Conservation (phyloP, 1,139 yeast genomes). For the Geotrichum reessii region DNA sequence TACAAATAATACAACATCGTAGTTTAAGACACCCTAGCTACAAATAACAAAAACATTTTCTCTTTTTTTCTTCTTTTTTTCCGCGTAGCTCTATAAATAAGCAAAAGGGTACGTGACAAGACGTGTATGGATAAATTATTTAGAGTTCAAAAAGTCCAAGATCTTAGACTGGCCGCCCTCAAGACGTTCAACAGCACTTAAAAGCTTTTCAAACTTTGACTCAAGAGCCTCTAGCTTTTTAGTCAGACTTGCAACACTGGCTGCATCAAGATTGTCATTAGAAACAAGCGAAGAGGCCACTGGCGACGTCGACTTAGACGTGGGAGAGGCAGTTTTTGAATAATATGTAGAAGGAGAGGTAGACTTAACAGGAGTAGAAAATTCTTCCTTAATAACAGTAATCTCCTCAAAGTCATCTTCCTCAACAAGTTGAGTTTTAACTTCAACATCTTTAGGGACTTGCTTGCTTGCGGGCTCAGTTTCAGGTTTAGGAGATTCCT, state of each 20-base stretch:
- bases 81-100: neutral
- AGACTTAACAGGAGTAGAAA: constrained; percentile 2
- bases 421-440: constrained; percentile 12
- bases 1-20: too few species aligned
- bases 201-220: constrained; percentile 40
- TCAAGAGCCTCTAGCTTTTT: constrained; percentile 33
- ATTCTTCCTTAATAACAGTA: constrained; percentile 3
- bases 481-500: constrained; percentile 9
- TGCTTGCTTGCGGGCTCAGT: constrained; percentile 18
- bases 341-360: neutral
- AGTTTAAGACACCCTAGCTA: too few species aligned
- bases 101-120: neutral
- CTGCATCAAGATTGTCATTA: neutral
- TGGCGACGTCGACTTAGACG: constrained; percentile 9
- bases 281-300: neutral
- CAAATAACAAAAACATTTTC: too few species aligned
- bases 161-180: constrained; percentile 14
- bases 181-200: constrained; percentile 8
- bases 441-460: constrained; percentile 13
- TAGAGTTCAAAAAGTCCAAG: constrained; percentile 5
- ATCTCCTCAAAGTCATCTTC: constrained; percentile 10
- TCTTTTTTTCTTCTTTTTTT: too few species aligned
- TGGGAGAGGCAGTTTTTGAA: neutral
- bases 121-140: neutral
- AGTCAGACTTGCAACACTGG: constrained; percentile 15